Evolutionary conservation across 148 eudicot species (phyloP), one percentile per base, ranked within the genome.

Genomic region (Camellia granthamiana): DNA sequence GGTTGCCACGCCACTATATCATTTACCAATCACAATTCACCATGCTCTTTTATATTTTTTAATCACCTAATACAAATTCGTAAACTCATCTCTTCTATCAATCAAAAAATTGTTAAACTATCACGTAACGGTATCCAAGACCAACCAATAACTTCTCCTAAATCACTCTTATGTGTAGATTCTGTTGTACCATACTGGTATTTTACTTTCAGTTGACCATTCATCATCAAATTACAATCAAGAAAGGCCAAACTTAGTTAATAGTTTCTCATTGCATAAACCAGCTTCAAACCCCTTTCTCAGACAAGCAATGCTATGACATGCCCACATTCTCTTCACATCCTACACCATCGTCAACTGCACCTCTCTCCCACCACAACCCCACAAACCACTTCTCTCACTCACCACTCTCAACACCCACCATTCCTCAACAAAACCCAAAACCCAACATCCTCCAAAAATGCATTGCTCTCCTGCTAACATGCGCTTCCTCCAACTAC

Each of bases 381-480:
- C 69, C 46, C 46, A 66, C 16, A 66, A 66, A 66, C 44, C 43
- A 23, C 69, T 30, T 68, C 19, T 4, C 63, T 19, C 15, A 44
- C 46, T n/a, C 56, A 58, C 3, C 60, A 55, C 9, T 46, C 65
- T 23, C 76, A 72, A 15, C 80, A 60, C 0, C 13, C 0, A 19
- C 38, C 68, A 38, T 66, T 43, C 6, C 52, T 30, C 55, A 64
- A 43, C 78, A 85, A 67, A 79, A 60, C 79, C 82, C 82, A 77
- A 87, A 88, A 76, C 71, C 90, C 19, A 79, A 77, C 14, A 79
- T 90, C 63, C 86, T 94, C 70, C 88, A 81, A 69, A 87, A 92
- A 78, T 94, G 95, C 86, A 89, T 92, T 70, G 90, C 97, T 60
- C 91, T 94, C 47, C 74, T 94, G 52, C 89, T 84, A 69, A 67